phyloP scores from a whole-genome alignment of 805 yeast genomes.

The Wickerhamiella cacticola region DNA sequence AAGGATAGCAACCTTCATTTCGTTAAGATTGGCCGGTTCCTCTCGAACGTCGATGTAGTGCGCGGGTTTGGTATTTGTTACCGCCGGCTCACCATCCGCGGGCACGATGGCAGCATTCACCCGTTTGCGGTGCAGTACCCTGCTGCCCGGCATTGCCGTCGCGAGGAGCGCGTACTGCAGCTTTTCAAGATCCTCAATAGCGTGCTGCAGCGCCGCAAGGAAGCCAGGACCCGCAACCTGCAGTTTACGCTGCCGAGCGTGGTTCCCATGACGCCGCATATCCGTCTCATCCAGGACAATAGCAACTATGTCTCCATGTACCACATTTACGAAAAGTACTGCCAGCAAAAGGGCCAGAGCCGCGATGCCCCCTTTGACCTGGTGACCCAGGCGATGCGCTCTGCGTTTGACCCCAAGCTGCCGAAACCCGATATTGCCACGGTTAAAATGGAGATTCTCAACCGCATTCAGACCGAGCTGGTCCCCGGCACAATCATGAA shows the following conservation, averaged over 20 bases:
- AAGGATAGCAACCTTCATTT: conserved; percentile 85
- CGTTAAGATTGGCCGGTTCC: conserved; percentile 81
- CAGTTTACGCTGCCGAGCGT: conserved; percentile 83
- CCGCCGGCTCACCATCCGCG: conserved; percentile 77
- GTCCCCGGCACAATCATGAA: conserved; percentile 77
- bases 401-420: conserved; percentile 84
- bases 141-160: conserved; percentile 91
- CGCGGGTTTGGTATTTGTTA: conserved; percentile 86
- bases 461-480: conserved; percentile 75
- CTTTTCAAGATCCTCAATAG: conserved; percentile 80
- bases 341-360: conserved; percentile 56
- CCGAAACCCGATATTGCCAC: conserved; percentile 88
- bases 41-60: conserved; percentile 77
- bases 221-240: conserved; percentile 74
- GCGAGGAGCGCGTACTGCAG: conserved; percentile 92
- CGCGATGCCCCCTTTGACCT: conserved; percentile 86
- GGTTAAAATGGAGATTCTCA: conserved; percentile 79
- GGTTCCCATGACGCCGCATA: conserved; percentile 88
- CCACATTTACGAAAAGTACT: conserved; percentile 75
- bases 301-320: conserved; percentile 63
- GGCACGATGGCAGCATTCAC: conserved; percentile 85
- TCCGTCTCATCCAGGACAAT: conserved; percentile 79
- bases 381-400: conserved; percentile 71
- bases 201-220: conserved; percentile 66
- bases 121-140: conserved; percentile 96